A percentile compares a stretch with the other conserved stretches of the same genome.
Evolutionary conservation across 306 rosid species (phyloP).

Genomic region (Prinsepia uniflora): DNA sequence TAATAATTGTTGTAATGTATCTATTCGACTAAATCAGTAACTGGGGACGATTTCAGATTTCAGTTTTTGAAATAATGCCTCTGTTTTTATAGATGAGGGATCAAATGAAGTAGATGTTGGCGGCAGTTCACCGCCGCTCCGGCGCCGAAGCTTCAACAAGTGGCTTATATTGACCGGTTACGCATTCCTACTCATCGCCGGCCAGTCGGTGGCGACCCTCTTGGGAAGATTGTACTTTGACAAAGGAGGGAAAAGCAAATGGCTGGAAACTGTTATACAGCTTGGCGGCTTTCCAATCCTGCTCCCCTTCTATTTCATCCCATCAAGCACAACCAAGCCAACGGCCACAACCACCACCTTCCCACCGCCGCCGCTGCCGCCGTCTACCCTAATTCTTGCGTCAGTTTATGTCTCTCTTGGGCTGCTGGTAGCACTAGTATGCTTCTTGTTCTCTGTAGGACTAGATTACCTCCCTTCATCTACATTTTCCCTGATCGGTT

Average conservation of each 20-base stretch:
- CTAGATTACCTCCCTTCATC: slow-evolving; percentile 45
- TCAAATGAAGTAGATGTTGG: too few relatives aligned
- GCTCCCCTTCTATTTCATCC: slow-evolving; percentile 23
- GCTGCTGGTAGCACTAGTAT: slow-evolving; percentile 14
- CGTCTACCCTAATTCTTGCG: slow-evolving; percentile 8
- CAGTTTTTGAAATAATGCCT: too few relatives aligned
- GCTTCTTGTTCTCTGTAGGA: slow-evolving; percentile 32
- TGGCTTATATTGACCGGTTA: too few relatives aligned
- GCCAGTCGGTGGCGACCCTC: too few relatives aligned
- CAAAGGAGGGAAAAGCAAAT: slow-evolving; percentile 36
- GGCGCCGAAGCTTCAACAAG: too few relatives aligned
- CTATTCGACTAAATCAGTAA: too few relatives aligned
- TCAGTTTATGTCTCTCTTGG: slow-evolving; percentile 34
- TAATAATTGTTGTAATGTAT: too few relatives aligned
- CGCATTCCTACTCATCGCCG: too few relatives aligned
- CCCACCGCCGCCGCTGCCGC: slow-evolving; percentile 1
- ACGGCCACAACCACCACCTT: background rate
- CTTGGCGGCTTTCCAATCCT: slow-evolving; percentile 40
- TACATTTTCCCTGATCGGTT: slow-evolving; percentile 38
- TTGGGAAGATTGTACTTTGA: slow-evolving; percentile 28
- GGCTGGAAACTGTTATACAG: slow-evolving; percentile 33
- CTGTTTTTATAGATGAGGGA: too few relatives aligned
- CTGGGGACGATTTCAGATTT: too few relatives aligned
- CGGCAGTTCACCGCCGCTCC: too few relatives aligned
- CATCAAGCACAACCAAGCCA: slow-evolving; percentile 18